These are phyloP conservation scores for Diaporthe sp. DNA, from an alignment of 2,329 filamentous ascomycete species.

Conservation along the genomic window DNA sequence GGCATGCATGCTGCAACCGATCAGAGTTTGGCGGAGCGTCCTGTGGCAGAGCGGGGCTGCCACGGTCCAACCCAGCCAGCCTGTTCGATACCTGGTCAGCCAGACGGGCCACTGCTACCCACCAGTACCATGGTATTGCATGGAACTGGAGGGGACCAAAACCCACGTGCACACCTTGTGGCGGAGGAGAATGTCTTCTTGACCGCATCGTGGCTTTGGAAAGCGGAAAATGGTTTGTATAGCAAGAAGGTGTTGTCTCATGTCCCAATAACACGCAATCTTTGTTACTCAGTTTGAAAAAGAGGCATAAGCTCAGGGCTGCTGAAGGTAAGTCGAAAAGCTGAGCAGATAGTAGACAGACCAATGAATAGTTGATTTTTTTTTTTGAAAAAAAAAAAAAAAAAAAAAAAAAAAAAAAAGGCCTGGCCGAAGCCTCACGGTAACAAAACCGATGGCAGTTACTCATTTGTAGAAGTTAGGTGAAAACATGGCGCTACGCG, in stretches of 20 bases:
- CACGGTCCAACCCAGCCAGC: neutral
- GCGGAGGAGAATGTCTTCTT: neutral
- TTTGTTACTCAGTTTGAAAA: neutral
- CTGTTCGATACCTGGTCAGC: neutral
- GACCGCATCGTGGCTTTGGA: neutral
- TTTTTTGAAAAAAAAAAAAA: too few relatives aligned
- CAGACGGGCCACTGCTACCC: neutral
- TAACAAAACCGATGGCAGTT: neutral
- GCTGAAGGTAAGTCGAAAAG: too few relatives aligned
- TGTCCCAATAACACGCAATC: too few relatives aligned
- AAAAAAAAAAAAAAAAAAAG: too few relatives aligned
- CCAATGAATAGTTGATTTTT: too few relatives aligned
- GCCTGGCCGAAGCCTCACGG: neutral
- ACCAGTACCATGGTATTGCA: neutral
- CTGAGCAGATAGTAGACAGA: too few relatives aligned
- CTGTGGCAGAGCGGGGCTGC: neutral
- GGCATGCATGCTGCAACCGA: neutral
- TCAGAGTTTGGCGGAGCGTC: neutral
- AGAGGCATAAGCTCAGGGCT: too few relatives aligned
- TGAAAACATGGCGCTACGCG: neutral
- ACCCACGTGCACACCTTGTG: neutral
- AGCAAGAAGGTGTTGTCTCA: neutral
- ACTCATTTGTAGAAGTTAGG: neutral
- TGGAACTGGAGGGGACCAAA: neutral
- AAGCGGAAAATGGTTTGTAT: neutral